Evolutionary conservation across 805 yeast genomes (phyloP).

Genomic region (Teunomyces tritomae): DNA sequence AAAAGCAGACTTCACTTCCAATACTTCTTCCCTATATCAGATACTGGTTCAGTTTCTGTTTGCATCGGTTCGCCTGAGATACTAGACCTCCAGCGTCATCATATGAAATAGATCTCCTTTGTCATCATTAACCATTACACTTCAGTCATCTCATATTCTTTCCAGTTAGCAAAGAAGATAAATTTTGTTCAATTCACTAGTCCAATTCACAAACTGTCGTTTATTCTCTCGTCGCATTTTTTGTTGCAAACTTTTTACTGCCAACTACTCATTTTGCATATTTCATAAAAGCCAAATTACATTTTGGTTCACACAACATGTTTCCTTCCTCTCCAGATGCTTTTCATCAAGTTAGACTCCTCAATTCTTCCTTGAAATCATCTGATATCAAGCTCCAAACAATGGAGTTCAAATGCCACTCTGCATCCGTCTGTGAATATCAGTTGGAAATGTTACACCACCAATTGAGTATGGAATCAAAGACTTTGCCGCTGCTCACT

Average conservation of each 20-base stretch:
- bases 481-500: conserved; percentile 20
- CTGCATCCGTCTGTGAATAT: conserved; percentile 42
- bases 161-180: not conserved
- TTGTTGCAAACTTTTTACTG: conserved; percentile 2
- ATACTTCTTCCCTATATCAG: not conserved
- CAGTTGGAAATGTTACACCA: conserved; percentile 41
- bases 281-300: not conserved
- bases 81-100: not conserved
- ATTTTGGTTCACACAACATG: conserved; percentile 4
- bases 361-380: conserved; percentile 35
- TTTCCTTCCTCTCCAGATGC: conserved; percentile 26
- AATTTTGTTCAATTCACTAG: not conserved
- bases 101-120: not conserved
- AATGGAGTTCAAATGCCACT: conserved; percentile 50
- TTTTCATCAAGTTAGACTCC: conserved; percentile 31
- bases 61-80: not conserved
- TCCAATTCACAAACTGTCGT: not conserved
- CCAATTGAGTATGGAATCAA: conserved; percentile 22
- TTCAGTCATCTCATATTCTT: not conserved
- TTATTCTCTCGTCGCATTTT: conserved; percentile 1
- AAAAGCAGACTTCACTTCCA: not conserved
- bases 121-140: not conserved
- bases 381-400: conserved; percentile 39
- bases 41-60: not conserved
- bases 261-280: conserved; percentile 1